These are phyloP conservation scores for Pinus albicaulis DNA, from an alignment of 75 land plant species.

Conservation along the genomic window DNA sequence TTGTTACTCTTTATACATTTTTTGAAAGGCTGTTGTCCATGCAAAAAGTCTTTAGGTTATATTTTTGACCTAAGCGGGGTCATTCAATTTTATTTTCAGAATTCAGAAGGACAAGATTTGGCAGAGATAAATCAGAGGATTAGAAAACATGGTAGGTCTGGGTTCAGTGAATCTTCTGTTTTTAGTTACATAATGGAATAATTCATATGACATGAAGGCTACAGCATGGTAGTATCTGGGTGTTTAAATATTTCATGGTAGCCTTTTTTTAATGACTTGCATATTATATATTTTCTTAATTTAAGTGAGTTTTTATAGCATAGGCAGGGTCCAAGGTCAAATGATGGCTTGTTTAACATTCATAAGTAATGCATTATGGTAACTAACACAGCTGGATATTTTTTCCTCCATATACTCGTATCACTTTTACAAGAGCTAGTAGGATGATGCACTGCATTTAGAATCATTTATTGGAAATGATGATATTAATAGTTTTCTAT, in stretches of 20 bases:
- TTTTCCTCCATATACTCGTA: background rate
- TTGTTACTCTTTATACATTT: background rate
- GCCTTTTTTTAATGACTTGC: background rate
- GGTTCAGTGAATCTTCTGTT: background rate
- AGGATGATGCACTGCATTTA: background rate
- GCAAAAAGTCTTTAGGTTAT: background rate
- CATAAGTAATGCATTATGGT: background rate
- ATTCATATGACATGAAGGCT: background rate
- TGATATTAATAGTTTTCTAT: background rate
- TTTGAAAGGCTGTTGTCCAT: background rate
- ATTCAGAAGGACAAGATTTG: slow-evolving; percentile 5
- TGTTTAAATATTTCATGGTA: background rate
- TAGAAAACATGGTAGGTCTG: background rate
- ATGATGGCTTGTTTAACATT: background rate
- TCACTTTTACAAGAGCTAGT: background rate
- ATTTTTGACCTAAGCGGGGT: slow-evolving; percentile 7
- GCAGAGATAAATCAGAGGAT: slow-evolving; percentile 1
- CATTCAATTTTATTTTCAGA: slow-evolving; percentile 9
- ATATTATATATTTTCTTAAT: background rate
- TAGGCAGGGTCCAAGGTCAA: background rate
- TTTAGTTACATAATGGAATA: background rate
- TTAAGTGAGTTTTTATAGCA: background rate
- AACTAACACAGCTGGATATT: background rate
- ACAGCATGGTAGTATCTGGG: background rate
- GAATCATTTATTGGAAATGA: background rate